phyloP scores from a whole-genome alignment of 2,329 filamentous ascomycete genomes.

The Fusarium floridanum region DNA sequence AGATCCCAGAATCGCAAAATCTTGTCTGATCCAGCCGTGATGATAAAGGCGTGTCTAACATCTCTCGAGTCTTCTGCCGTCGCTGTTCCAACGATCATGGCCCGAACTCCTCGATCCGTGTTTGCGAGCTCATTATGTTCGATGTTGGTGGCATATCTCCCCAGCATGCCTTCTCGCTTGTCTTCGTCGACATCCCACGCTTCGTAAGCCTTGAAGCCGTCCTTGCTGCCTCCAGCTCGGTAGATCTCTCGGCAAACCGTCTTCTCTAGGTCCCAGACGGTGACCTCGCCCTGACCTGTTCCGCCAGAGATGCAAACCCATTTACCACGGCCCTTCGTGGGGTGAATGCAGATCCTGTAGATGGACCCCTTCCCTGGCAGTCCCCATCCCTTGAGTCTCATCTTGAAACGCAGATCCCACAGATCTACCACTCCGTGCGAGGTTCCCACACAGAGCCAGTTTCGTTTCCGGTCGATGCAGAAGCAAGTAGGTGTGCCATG shows the following conservation, averaged over 20 bases:
- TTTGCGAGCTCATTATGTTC: slow-evolving; percentile 69
- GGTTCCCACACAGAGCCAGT: slow-evolving; percentile 93
- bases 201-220: slow-evolving; percentile 76
- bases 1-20: slow-evolving; percentile 96
- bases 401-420: slow-evolving; percentile 96
- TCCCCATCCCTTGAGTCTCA: slow-evolving; percentile 90
- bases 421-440: slow-evolving; percentile 92
- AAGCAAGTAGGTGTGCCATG: slow-evolving; percentile 95
- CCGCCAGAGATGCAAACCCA: slow-evolving; percentile 93
- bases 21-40: slow-evolving; percentile 90
- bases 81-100: slow-evolving; percentile 80
- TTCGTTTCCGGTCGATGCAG: slow-evolving; percentile 84
- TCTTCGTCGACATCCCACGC: slow-evolving; percentile 93
- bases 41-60: slow-evolving; percentile 82
- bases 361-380: slow-evolving; percentile 85
- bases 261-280: slow-evolving; percentile 96
- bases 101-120: slow-evolving; percentile 77
- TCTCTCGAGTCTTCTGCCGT: slow-evolving; percentile 78
- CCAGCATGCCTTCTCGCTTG: slow-evolving; percentile 86
- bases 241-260: slow-evolving; percentile 90
- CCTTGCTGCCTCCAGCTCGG: slow-evolving; percentile 73
- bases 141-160: slow-evolving; percentile 82
- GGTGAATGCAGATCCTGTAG: slow-evolving; percentile 83
- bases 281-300: slow-evolving; percentile 88
- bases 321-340: slow-evolving; percentile 80